These are phyloP conservation scores for Mucor saturninus DNA, from an alignment of 371 early-diverging fungal genomes.

Conservation along the genomic window DNA sequence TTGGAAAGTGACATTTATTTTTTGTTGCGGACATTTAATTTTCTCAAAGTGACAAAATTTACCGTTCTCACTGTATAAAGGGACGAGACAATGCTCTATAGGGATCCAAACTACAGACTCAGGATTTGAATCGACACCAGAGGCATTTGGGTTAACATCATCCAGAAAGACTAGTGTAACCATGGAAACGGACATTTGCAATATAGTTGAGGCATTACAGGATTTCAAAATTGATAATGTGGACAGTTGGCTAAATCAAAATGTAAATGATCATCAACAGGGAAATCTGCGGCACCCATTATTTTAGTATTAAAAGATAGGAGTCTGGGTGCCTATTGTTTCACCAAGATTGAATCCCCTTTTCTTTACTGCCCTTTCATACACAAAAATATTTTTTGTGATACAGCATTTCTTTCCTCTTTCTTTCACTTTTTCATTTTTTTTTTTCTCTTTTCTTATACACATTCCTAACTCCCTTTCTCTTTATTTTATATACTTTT, in stretches of 20 bases:
- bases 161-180: slow-evolving; percentile 4
- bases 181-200: slow-evolving; percentile 10
- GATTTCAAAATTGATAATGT: background rate
- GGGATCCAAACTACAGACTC: slow-evolving; percentile 2
- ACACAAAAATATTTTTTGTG: too few relatives aligned
- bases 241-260: slow-evolving; percentile 15
- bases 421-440: background rate
- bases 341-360: background rate
- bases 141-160: slow-evolving; percentile 21
- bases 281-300: background rate
- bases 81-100: too few relatives aligned
- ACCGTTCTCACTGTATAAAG: background rate
- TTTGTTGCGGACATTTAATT: too few relatives aligned
- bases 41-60: too few relatives aligned
- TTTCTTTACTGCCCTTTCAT: background rate
- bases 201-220: background rate
- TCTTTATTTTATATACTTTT: background rate
- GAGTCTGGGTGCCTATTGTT: background rate
- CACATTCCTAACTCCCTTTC: too few relatives aligned
- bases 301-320: background rate
- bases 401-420: background rate
- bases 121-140: slow-evolving; percentile 25
- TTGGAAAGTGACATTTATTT: too few relatives aligned
- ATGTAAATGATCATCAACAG: slow-evolving; percentile 10
- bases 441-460: background rate